phyloP scores from a whole-genome alignment of 495 filamentous ascomycete genomes.

The Trypethelium eluteriae region DNA sequence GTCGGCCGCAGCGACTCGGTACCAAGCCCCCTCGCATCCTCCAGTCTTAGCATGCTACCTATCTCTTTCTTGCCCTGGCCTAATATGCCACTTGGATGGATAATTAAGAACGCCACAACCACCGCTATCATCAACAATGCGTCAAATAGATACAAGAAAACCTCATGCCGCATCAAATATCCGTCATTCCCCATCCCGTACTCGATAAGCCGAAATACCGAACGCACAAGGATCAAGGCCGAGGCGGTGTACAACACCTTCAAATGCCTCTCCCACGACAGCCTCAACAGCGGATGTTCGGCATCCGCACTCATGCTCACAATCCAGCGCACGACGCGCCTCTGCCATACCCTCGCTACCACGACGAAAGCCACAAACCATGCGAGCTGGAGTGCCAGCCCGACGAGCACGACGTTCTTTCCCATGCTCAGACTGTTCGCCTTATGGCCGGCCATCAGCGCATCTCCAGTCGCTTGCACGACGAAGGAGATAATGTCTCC shows the following conservation, averaged over 20 bases:
- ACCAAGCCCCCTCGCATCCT: background rate
- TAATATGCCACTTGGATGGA: conserved; percentile 37
- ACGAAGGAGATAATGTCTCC: conserved; percentile 42
- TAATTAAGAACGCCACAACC: conserved; percentile 43
- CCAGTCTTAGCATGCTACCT: background rate
- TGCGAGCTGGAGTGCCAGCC: conserved; percentile 40
- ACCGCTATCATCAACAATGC: conserved; percentile 49
- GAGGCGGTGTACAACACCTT: conserved; percentile 46
- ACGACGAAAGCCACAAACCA: conserved; percentile 42
- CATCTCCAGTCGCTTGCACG: conserved; percentile 38
- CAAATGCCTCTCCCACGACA: conserved; percentile 47
- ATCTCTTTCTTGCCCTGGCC: background rate
- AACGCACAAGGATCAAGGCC: conserved; percentile 53
- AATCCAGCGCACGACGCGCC: conserved; percentile 22
- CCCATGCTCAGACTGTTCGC: conserved; percentile 15
- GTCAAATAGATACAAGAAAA: conserved; percentile 59
- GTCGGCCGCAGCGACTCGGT: background rate
- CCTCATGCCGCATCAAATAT: conserved; percentile 47
- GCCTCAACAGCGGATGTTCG: conserved; percentile 1
- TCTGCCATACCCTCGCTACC: conserved; percentile 37
- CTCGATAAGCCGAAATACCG: conserved; percentile 55
- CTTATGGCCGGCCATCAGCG: conserved; percentile 34
- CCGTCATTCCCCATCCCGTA: conserved; percentile 51
- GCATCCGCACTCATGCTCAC: background rate
- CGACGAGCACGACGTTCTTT: conserved; percentile 35